A percentile compares a stretch with the other conserved stretches of the same genome.
These are phyloP conservation scores for Coprinellus micaceus DNA, from an alignment of 768 basidiomycete species.

Conservation along the genomic window DNA sequence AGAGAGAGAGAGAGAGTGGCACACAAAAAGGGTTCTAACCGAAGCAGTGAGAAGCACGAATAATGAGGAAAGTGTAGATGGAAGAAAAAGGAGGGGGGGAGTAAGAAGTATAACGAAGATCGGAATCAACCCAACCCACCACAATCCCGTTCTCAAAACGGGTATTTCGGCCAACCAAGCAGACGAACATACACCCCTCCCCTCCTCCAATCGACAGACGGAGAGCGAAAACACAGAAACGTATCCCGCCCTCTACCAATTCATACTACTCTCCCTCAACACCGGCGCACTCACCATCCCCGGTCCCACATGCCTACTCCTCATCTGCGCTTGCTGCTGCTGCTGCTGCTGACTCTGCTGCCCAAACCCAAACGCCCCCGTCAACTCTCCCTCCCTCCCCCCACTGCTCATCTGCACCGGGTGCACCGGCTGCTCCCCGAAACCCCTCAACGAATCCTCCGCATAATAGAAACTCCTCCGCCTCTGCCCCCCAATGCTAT, in stretches of 20 bases:
- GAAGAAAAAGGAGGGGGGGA: not conserved
- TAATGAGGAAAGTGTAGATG: not conserved
- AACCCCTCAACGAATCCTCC: conserved; percentile 74
- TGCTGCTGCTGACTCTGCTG: conserved; percentile 1
- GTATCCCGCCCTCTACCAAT: conserved; percentile 50
- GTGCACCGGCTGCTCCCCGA: conserved; percentile 27
- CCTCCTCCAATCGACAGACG: not conserved
- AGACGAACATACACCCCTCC: not conserved
- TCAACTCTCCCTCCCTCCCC: not conserved
- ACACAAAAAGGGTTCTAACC: not conserved
- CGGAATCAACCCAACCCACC: not conserved
- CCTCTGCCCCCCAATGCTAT: conserved; percentile 68
- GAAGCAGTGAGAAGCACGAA: not conserved
- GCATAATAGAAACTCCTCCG: conserved; percentile 83
- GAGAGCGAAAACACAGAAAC: not conserved
- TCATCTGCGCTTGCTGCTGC: conserved; percentile 15
- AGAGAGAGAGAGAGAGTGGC: not conserved
- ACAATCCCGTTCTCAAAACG: not conserved
- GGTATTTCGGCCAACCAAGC: not conserved
- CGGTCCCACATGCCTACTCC: conserved; percentile 56
- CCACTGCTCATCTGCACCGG: conserved; percentile 22
- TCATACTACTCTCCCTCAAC: conserved; percentile 78
- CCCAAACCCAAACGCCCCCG: too few relatives aligned
- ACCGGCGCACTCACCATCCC: conserved; percentile 71
- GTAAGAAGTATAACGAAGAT: not conserved